phyloP scores from a whole-genome alignment of 2,329 filamentous ascomycete species.

The Colletotrichum coccodes region DNA sequence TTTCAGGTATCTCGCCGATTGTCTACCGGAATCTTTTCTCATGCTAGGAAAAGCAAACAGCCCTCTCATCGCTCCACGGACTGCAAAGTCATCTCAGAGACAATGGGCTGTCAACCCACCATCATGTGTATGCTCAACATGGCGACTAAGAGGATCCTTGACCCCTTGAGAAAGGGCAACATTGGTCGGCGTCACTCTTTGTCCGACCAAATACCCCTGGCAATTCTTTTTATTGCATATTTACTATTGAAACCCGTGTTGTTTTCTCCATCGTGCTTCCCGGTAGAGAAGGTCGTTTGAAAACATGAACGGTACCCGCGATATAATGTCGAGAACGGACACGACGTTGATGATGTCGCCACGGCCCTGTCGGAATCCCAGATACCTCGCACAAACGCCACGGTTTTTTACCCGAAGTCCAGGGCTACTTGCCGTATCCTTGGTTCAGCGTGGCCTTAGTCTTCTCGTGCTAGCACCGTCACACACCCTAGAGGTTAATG shows the following conservation, averaged over 20 bases:
- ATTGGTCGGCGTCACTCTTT: constrained; percentile 59
- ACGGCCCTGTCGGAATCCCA: constrained; percentile 51
- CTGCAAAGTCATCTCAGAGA: neutral
- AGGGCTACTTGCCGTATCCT: constrained; percentile 42
- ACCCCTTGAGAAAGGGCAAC: constrained; percentile 37
- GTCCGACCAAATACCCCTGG: constrained; percentile 60
- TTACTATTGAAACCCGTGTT: no score
- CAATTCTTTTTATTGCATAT: neutral
- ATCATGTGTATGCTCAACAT: constrained; percentile 59
- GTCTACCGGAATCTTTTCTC: neutral
- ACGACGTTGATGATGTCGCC: constrained; percentile 65
- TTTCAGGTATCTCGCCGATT: no score
- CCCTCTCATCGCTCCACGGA: neutral
- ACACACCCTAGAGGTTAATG: constrained; percentile 66
- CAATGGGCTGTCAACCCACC: constrained; percentile 51
- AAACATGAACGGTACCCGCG: constrained; percentile 44
- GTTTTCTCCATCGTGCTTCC: constrained; percentile 58
- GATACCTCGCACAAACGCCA: constrained; percentile 37
- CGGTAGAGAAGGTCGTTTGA: constrained; percentile 58
- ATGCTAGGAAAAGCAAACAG: neutral
- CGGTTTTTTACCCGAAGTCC: no score
- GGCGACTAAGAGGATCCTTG: constrained; percentile 44
- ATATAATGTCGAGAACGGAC: constrained; percentile 61
- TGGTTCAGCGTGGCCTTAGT: constrained; percentile 62
- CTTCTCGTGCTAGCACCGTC: constrained; percentile 65